Evolutionary conservation across 1,139 yeast genomes (phyloP).

Genomic region (Geotrichum aggregatum): DNA sequence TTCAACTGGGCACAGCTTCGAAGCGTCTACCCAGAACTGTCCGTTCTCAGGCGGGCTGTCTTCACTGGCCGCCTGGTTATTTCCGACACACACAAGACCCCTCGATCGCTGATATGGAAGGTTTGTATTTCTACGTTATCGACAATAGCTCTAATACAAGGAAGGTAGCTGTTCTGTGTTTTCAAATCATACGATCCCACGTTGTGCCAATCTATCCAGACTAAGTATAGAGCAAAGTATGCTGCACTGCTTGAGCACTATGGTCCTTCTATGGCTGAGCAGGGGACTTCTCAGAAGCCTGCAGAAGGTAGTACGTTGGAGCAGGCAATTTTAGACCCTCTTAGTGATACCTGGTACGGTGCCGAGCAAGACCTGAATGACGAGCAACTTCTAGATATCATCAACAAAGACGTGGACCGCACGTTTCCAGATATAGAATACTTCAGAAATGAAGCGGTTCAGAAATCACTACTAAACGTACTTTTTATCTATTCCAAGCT

Average conservation of each 20-base stretch:
- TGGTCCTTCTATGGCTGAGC: not conserved
- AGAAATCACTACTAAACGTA: constrained; percentile 44
- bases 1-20: constrained; percentile 15
- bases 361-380: constrained; percentile 25
- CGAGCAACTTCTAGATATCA: constrained; percentile 31
- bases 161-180: constrained; percentile 17
- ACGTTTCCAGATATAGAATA: constrained; percentile 56
- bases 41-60: constrained; percentile 9
- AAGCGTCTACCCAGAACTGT: constrained; percentile 12
- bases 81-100: constrained; percentile 22
- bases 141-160: not conserved
- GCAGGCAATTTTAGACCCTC: constrained; percentile 6
- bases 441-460: constrained; percentile 38
- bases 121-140: constrained; percentile 23
- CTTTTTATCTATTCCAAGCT: constrained; percentile 52
- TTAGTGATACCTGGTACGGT: constrained; percentile 18
- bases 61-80: constrained; percentile 13
- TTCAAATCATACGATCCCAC: constrained; percentile 15
- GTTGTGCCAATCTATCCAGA: constrained; percentile 10
- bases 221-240: constrained; percentile 11
- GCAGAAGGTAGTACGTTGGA: not conserved
- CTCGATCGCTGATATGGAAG: constrained; percentile 31
- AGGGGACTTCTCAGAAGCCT: not conserved
- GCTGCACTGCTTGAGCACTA: constrained; percentile 4
- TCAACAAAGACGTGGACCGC: constrained; percentile 49